Percentiles rank a stretch among this genome's conserved stretches.
phyloP scores from a whole-genome alignment of 192 early-diverging fungal genomes.

The Coemansia biformis region DNA sequence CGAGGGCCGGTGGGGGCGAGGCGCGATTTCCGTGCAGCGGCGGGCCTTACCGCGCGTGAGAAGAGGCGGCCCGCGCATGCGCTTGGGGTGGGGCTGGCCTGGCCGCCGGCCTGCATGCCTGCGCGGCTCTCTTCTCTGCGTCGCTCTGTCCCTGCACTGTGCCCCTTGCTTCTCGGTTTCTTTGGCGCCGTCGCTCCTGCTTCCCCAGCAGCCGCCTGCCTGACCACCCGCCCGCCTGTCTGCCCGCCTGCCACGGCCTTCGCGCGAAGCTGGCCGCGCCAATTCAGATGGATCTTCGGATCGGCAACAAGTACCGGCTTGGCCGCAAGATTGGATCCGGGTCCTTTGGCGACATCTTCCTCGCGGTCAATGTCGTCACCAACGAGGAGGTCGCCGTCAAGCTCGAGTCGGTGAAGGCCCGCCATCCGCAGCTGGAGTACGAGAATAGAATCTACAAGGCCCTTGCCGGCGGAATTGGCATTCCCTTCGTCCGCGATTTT shows the following conservation, averaged over 20 bases:
- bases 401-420: constrained; percentile 88
- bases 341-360: constrained; percentile 96
- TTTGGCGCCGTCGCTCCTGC: too few relatives aligned
- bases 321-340: constrained; percentile 96
- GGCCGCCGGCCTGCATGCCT: too few relatives aligned
- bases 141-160: too few relatives aligned
- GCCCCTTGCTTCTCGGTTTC: too few relatives aligned
- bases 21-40: too few relatives aligned
- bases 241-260: too few relatives aligned
- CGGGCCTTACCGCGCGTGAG: too few relatives aligned
- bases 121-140: too few relatives aligned
- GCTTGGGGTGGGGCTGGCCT: too few relatives aligned
- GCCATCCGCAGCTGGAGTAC: constrained; percentile 96
- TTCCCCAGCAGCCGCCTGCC: too few relatives aligned
- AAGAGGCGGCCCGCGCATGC: too few relatives aligned
- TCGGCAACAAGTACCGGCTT: constrained; percentile 91
- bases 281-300: constrained; percentile 67
- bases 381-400: constrained; percentile 98
- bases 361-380: constrained; percentile 82
- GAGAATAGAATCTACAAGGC: constrained; percentile 95
- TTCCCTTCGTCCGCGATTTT: constrained; percentile 84
- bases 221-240: neutral
- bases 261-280: constrained; percentile 11
- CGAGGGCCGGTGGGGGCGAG: too few relatives aligned
- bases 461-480: constrained; percentile 85